These are phyloP conservation scores for Eucalyptus pumila DNA, from an alignment of 345 rosid species.

Conservation along the genomic window DNA sequence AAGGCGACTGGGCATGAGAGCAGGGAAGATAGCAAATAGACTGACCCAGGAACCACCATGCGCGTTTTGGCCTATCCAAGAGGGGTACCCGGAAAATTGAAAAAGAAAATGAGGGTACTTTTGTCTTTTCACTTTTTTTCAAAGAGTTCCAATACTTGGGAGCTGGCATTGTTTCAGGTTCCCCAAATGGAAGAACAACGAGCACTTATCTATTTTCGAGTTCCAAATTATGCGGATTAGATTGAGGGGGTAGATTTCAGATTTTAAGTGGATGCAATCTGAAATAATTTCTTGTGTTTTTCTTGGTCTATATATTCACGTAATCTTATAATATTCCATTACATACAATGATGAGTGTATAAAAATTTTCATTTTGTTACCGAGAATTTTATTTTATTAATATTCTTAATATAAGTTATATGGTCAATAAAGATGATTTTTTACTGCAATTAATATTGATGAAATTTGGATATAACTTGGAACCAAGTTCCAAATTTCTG, in stretches of 20 bases:
- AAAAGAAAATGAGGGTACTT: background rate
- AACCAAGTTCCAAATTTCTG: too few relatives aligned
- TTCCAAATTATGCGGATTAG: accelerated
- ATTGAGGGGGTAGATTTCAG: accelerated
- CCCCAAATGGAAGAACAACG: too few relatives aligned
- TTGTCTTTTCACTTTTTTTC: background rate
- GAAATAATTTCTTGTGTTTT: accelerated
- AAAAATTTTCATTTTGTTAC: accelerated
- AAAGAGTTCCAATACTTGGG: accelerated
- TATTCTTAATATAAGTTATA: too few relatives aligned
- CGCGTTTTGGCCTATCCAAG: background rate
- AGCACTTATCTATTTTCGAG: accelerated
- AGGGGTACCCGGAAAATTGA: background rate
- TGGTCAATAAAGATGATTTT: too few relatives aligned
- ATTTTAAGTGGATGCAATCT: accelerated
- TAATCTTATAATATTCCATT: accelerated
- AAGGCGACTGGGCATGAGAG: background rate
- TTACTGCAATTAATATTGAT: too few relatives aligned
- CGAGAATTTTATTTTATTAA: too few relatives aligned
- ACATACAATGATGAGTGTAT: accelerated
- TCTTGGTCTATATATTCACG: accelerated
- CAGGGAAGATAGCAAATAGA: background rate
- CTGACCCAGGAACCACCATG: background rate
- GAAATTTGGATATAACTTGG: too few relatives aligned
- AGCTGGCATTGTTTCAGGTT: too few relatives aligned